Percentiles rank a stretch among this genome's conserved stretches.
Conservation (phyloP, 1,139 yeast species). For the Suhomyces guaymorum region DNA sequence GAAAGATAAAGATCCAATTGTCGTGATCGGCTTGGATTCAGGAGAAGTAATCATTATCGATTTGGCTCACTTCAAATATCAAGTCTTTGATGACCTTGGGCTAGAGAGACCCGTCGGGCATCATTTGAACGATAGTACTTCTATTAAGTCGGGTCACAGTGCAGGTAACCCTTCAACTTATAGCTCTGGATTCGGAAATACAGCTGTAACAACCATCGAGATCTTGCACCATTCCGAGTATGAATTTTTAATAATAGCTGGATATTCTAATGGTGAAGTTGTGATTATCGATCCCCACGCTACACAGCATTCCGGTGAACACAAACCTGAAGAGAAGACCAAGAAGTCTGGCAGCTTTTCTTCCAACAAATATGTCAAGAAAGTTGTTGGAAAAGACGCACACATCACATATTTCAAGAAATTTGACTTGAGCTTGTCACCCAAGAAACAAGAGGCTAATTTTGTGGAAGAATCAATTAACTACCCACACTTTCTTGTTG, state of each 20-base stretch:
- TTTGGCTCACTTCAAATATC: conserved; percentile 29
- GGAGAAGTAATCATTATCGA: conserved; percentile 38
- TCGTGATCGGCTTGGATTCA: conserved; percentile 39
- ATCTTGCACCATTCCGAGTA: conserved; percentile 32
- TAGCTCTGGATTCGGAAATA: conserved; percentile 13
- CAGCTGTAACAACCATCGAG: conserved; percentile 36
- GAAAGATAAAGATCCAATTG: conserved; percentile 25
- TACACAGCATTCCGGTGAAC: conserved; percentile 8
- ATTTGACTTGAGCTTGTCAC: conserved; percentile 39
- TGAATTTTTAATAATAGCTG: conserved; percentile 38
- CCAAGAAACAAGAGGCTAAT: conserved; percentile 1
- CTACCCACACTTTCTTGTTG: conserved; percentile 31
- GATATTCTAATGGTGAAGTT: conserved; percentile 46
- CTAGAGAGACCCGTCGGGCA: conserved; percentile 12
- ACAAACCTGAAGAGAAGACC: conserved; percentile 12
- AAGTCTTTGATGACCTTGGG: conserved; percentile 29
- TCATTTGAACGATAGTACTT: conserved; percentile 12
- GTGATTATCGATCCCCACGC: conserved; percentile 33
- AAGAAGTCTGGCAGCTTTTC: conserved; percentile 8
- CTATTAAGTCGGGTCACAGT: conserved; percentile 13
- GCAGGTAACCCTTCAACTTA: conserved; percentile 6
- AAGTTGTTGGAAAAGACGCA: conserved; percentile 35
- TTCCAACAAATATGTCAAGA: conserved; percentile 24
- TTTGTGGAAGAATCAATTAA: conserved; percentile 1
- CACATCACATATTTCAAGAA: conserved; percentile 41